Evolutionary conservation across 495 filamentous ascomycete genomes (phyloP).

Genomic region (Penicillium fimorum): DNA sequence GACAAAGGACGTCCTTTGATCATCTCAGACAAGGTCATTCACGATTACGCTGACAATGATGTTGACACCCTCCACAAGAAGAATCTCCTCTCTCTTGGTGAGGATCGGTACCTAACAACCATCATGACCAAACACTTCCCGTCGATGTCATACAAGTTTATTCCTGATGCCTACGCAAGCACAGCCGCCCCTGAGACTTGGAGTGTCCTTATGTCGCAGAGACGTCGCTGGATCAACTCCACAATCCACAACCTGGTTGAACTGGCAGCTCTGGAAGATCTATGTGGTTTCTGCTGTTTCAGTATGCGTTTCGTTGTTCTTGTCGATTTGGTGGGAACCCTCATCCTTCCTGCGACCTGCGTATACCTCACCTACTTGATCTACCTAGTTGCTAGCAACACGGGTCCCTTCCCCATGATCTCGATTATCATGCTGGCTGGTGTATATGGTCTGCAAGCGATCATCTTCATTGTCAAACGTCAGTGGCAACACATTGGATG

Average conservation of each 20-base stretch:
- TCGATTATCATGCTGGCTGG: conserved; percentile 85
- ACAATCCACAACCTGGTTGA: conserved; percentile 95
- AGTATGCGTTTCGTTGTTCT: conserved; percentile 98
- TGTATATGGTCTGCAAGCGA: conserved; percentile 91
- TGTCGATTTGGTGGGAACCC: conserved; percentile 88
- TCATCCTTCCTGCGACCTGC: conserved; percentile 90
- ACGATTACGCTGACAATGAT: conserved; percentile 81
- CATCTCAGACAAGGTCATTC: conserved; percentile 80
- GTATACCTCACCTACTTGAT: conserved; percentile 88
- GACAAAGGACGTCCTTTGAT: conserved; percentile 91
- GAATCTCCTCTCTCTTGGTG: conserved; percentile 90
- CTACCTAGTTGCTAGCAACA: conserved; percentile 68
- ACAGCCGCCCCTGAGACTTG: conserved; percentile 93
- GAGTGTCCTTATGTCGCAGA: conserved; percentile 88
- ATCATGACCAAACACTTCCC: conserved; percentile 98
- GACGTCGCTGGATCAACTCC: conserved; percentile 98
- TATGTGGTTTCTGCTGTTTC: conserved; percentile 99
- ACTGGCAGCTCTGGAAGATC: conserved; percentile 79
- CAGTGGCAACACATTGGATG: conserved; percentile 98
- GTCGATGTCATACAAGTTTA: conserved; percentile 92
- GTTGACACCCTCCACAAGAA: conserved; percentile 98
- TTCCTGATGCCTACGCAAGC: conserved; percentile 85
- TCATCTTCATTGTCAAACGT: conserved; percentile 93
- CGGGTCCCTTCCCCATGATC: conserved; percentile 78
- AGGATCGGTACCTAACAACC: conserved; percentile 96